phyloP scores from a whole-genome alignment of 1,139 yeast species.

The Geotrichum klebahnii region DNA sequence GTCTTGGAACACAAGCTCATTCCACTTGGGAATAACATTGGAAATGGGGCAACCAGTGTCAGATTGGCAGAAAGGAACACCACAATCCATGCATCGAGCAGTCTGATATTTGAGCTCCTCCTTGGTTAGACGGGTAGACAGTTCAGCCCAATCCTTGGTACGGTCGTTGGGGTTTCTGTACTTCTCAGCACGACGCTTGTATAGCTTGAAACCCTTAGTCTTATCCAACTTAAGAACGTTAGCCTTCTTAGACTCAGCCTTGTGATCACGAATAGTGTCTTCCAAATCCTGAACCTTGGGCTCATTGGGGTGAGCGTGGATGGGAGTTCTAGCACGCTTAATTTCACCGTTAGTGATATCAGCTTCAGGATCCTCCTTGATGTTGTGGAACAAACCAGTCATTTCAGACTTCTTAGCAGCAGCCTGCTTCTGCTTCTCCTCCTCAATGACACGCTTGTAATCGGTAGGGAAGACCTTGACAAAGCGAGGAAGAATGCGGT shows the following conservation, averaged over 20 bases:
- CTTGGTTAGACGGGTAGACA: slow-evolving; percentile 73
- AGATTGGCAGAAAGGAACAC: slow-evolving; percentile 97
- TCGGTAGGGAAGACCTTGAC: slow-evolving; percentile 92
- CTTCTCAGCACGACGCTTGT: slow-evolving; percentile 81
- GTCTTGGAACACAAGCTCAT: slow-evolving; percentile 90
- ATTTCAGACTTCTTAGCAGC: slow-evolving; percentile 54
- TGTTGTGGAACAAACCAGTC: slow-evolving; percentile 56
- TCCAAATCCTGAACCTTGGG: slow-evolving; percentile 88
- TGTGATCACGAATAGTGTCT: slow-evolving; percentile 73
- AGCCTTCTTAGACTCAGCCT: slow-evolving; percentile 59
- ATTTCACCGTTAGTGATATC: slow-evolving; percentile 88
- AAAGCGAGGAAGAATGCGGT: slow-evolving; percentile 80
- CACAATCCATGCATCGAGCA: slow-evolving; percentile 99
- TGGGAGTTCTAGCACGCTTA: slow-evolving; percentile 30
- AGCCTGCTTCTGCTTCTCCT: slow-evolving; percentile 63
- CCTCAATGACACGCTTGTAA: slow-evolving; percentile 83
- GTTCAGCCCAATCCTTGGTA: slow-evolving; percentile 88
- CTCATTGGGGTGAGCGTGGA: slow-evolving; percentile 48
- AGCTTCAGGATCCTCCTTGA: slow-evolving; percentile 75
- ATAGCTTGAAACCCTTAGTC: slow-evolving; percentile 87
- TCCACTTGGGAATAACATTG: slow-evolving; percentile 96
- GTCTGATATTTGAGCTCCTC: slow-evolving; percentile 87
- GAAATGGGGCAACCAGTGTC: slow-evolving; percentile 98
- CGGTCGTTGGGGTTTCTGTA: slow-evolving; percentile 76
- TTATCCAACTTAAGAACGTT: slow-evolving; percentile 65